A percentile compares a stretch with the other conserved stretches of the same genome.
Conservation (phyloP, 2,329 filamentous ascomycete species). For the Calonectria crousiana region DNA sequence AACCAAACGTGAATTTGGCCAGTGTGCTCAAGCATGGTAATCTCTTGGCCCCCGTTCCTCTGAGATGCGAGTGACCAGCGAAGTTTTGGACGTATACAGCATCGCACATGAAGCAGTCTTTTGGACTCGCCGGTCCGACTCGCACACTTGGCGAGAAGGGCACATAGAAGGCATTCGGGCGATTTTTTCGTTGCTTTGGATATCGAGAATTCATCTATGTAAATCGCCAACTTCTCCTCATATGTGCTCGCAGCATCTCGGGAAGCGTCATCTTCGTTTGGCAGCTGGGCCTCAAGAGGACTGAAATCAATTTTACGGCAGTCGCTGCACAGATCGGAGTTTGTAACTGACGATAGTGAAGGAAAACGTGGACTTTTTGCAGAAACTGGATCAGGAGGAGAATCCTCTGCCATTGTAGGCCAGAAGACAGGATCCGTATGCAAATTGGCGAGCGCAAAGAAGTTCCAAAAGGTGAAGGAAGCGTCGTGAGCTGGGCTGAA, state of each 20-base stretch:
- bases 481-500: neutral
- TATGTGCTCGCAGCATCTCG: neutral
- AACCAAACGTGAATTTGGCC: neutral
- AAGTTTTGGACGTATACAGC: neutral
- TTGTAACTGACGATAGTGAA: neutral
- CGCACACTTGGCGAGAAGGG: neutral
- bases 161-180: neutral
- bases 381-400: neutral
- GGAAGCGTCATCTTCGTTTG: neutral
- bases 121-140: neutral
- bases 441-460: neutral
- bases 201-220: neutral
- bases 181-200: neutral
- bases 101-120: neutral
- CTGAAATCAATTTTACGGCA: neutral
- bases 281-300: neutral
- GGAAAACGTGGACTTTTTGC: neutral
- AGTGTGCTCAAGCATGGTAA: neutral
- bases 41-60: neutral
- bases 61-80: neutral
- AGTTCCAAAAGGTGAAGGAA: neutral
- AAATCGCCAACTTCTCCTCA: neutral
- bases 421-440: neutral
- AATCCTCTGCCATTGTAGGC: neutral
- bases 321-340: neutral